A percentile compares a stretch with the other conserved stretches of the same genome.
These are phyloP conservation scores for Salvia hispanica DNA, from an alignment of 257 asterid genomes.

Conservation along the genomic window DNA sequence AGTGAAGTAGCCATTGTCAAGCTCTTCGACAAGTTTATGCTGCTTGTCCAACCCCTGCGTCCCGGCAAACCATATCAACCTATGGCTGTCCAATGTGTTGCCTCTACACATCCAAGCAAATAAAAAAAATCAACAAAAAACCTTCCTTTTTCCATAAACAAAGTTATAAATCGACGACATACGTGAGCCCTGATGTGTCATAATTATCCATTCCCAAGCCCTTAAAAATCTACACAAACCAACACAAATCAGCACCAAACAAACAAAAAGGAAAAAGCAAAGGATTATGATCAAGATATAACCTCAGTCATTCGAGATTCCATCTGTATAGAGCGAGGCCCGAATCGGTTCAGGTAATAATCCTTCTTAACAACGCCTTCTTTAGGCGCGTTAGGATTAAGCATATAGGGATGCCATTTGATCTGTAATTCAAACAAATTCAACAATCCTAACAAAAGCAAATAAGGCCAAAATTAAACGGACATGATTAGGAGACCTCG, in stretches of 20 bases:
- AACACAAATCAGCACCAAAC: not conserved
- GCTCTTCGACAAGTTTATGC: conserved; percentile 74
- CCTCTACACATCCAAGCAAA: conserved; percentile 33
- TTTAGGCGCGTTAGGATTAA: conserved; percentile 70
- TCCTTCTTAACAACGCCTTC: conserved; percentile 75
- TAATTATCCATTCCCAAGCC: conserved; percentile 37
- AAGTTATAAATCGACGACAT: not conserved
- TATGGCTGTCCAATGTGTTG: conserved; percentile 37
- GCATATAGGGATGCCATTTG: conserved; percentile 46
- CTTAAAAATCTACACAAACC: conserved; percentile 34
- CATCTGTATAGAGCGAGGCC: conserved; percentile 62
- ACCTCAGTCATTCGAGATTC: conserved; percentile 76
- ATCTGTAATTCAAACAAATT: conserved; percentile 28
- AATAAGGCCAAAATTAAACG: not conserved
- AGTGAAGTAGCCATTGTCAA: conserved; percentile 70
- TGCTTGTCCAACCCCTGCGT: conserved; percentile 58
- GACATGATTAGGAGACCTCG: conserved; percentile 30
- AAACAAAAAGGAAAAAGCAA: not conserved
- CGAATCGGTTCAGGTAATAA: conserved; percentile 52
- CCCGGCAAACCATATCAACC: conserved; percentile 39
- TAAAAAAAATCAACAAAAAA: not conserved
- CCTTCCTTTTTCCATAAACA: not conserved
- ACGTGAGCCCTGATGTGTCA: conserved; percentile 37
- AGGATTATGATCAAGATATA: not conserved
- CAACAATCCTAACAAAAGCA: not conserved